phyloP scores from a whole-genome alignment of 768 basidiomycete genomes.

The Leccinum obscurum region DNA sequence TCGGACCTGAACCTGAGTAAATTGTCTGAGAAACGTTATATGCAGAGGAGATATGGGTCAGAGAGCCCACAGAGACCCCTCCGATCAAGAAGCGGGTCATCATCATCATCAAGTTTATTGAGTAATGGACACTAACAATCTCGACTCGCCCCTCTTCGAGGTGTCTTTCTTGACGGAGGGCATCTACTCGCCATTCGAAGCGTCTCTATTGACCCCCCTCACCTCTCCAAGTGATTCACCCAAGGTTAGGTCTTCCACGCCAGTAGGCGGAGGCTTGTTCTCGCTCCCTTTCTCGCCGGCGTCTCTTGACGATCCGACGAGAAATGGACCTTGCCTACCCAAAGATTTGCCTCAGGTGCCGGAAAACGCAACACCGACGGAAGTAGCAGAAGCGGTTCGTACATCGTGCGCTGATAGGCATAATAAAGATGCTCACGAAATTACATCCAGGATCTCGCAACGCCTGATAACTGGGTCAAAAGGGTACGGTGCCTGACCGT shows the following conservation, averaged over 20 bases:
- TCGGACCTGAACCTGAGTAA: neutral
- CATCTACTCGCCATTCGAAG: conserved; percentile 9
- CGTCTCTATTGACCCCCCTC: conserved; percentile 11
- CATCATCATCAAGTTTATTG: neutral
- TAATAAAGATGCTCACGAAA: neutral
- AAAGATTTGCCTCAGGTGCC: conserved; percentile 24
- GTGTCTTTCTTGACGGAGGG: conserved; percentile 1
- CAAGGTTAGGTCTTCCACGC: neutral
- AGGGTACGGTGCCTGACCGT: conserved; percentile 23
- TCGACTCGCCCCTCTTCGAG: conserved; percentile 6
- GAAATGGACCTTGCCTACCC: conserved; percentile 23
- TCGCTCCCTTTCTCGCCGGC: conserved; percentile 18
- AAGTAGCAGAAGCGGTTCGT: conserved; percentile 28
- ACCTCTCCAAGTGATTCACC: conserved; percentile 12
- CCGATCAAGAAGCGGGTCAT: neutral
- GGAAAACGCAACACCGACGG: conserved; percentile 20
- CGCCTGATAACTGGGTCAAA: conserved; percentile 44
- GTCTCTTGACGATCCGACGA: conserved; percentile 19
- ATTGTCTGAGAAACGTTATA: neutral
- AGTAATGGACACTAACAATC: conserved; percentile 5
- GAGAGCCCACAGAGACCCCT: neutral
- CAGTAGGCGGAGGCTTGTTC: conserved; percentile 7
- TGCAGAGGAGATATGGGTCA: neutral
- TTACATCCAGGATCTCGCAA: conserved; percentile 31
- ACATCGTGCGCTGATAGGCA: neutral